Conservation (phyloP, 805 yeast species). For the Metschnikowia orientalis region DNA sequence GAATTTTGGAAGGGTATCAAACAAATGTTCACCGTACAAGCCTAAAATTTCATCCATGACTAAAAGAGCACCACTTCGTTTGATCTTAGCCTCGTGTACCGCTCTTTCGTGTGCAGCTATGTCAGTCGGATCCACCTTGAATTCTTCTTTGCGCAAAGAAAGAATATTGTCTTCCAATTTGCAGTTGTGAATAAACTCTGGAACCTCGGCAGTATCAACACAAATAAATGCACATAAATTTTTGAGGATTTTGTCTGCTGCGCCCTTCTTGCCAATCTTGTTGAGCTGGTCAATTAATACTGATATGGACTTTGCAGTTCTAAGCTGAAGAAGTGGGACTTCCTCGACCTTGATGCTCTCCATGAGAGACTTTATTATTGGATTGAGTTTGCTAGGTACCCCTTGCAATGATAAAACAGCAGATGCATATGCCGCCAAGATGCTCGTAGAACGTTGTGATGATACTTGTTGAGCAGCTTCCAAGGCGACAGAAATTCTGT, state of each 20-base stretch:
- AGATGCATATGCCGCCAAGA: conserved; percentile 73
- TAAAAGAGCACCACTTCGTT: conserved; percentile 77
- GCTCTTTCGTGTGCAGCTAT: conserved; percentile 57
- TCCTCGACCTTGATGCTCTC: conserved; percentile 82
- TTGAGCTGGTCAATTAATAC: conserved; percentile 58
- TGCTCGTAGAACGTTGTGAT: conserved; percentile 49
- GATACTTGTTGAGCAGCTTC: conserved; percentile 59
- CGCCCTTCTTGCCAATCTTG: conserved; percentile 55
- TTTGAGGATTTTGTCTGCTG: conserved; percentile 83
- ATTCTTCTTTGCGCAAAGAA: conserved; percentile 77
- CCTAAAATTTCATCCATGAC: conserved; percentile 59
- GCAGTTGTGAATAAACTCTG: conserved; percentile 74
- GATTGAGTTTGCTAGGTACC: conserved; percentile 84
- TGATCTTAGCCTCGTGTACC: conserved; percentile 69
- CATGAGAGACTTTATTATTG: conserved; percentile 86
- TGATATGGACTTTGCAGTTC: conserved; percentile 69
- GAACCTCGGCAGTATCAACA: conserved; percentile 94
- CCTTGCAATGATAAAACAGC: conserved; percentile 59
- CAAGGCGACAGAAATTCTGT: conserved; percentile 61
- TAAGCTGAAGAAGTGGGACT: conserved; percentile 56
- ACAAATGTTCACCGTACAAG: conserved; percentile 50
- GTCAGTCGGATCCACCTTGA: conserved; percentile 57
- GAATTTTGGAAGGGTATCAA: conserved; percentile 63
- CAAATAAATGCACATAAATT: conserved; percentile 90
- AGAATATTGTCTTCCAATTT: conserved; percentile 52